These are phyloP conservation scores for Cenchrus purpureus DNA, from an alignment of 176 grass and related monocot genomes.

Conservation along the genomic window DNA sequence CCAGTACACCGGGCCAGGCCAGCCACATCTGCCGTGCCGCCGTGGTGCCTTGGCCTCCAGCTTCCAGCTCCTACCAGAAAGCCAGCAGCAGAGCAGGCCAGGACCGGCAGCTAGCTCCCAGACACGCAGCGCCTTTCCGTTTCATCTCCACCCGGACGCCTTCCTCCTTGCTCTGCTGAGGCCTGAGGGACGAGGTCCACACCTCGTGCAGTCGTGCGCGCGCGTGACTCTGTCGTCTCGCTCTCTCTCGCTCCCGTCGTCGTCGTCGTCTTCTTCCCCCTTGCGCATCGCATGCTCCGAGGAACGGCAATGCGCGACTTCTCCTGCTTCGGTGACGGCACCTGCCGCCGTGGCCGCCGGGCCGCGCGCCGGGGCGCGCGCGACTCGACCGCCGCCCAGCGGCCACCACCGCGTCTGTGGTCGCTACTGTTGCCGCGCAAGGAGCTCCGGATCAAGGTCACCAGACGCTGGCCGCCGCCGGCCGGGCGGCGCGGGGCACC, in stretches of 20 bases:
- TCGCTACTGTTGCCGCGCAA: conserved; percentile 44
- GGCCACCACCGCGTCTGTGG: conserved; percentile 43
- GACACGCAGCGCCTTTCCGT: conserved; percentile 26
- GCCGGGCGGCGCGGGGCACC: not conserved
- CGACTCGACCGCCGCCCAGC: conserved; percentile 56
- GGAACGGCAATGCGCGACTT: conserved; percentile 60
- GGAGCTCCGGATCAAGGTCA: conserved; percentile 63
- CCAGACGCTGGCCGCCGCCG: conserved; percentile 46
- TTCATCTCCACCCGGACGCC: not conserved
- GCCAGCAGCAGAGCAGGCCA: not conserved
- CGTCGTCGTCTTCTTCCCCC: not conserved
- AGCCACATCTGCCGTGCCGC: no score
- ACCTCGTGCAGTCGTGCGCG: not conserved
- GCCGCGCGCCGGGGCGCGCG: not conserved
- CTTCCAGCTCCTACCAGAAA: not conserved
- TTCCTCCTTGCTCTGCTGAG: not conserved
- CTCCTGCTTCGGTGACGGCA: conserved; percentile 77
- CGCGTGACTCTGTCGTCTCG: not conserved
- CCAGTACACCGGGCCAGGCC: not conserved
- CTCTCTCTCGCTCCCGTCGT: not conserved
- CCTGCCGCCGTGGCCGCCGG: no score
- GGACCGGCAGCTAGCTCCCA: not conserved
- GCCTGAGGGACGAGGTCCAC: no score
- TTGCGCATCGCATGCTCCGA: not conserved
- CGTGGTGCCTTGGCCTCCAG: no score